Evolutionary conservation across 2,329 filamentous ascomycete genomes (phyloP).

Genomic region (Penicillium sp.): DNA sequence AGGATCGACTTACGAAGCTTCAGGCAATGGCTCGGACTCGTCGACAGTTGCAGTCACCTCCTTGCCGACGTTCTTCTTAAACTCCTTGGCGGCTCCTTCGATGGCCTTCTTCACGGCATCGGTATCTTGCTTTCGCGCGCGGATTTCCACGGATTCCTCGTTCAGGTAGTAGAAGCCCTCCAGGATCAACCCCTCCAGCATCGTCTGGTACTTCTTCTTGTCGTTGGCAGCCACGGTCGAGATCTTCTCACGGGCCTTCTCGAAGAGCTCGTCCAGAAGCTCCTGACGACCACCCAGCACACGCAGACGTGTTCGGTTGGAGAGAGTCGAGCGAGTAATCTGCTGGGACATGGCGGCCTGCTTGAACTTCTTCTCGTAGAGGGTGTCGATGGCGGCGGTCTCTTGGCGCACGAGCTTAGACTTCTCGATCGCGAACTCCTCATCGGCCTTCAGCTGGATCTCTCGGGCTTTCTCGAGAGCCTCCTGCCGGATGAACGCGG

Average conservation of each 20-base stretch:
- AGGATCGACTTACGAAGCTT: constrained; percentile 64
- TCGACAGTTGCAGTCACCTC: constrained; percentile 67
- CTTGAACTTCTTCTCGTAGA: constrained; percentile 99
- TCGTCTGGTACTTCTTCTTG: constrained; percentile 60
- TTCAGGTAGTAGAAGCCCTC: constrained; percentile 85
- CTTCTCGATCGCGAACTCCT: constrained; percentile 98
- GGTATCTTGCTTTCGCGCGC: constrained; percentile 73
- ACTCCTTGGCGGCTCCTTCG: constrained; percentile 70
- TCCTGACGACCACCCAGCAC: constrained; percentile 84
- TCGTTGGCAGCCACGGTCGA: constrained; percentile 52
- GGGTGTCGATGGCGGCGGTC: constrained; percentile 81
- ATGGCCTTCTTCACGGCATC: constrained; percentile 71
- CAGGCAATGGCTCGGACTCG: constrained; percentile 71
- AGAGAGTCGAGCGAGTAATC: constrained; percentile 90
- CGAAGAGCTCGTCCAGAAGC: constrained; percentile 84
- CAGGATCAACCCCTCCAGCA: constrained; percentile 74
- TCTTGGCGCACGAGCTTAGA: constrained; percentile 96
- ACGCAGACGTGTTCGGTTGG: constrained; percentile 91
- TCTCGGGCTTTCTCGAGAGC: constrained; percentile 94
- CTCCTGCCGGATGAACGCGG: constrained; percentile 98
- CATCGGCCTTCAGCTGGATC: constrained; percentile 96
- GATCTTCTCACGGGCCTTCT: constrained; percentile 69
- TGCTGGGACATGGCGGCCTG: constrained; percentile 97
- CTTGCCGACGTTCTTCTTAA: constrained; percentile 69
- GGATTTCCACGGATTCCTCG: constrained; percentile 69